A percentile compares a stretch with the other conserved stretches of the same genome.
phyloP scores from a whole-genome alignment of 1,284 basidiomycete species.

The Tilletia walkeri region DNA sequence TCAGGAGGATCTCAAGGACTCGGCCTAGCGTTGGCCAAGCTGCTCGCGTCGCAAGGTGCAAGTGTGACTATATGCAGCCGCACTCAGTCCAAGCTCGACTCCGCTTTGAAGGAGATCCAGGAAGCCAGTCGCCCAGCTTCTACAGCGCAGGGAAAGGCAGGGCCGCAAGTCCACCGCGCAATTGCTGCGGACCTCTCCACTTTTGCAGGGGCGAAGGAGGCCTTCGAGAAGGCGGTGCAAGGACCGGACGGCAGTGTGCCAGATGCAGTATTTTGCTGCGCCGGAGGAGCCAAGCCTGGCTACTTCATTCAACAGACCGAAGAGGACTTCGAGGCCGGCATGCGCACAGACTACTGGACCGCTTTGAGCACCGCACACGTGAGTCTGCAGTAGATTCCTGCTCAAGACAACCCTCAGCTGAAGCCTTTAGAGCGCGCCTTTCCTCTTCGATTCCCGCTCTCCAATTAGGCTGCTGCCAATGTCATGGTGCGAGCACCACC shows the following conservation, averaged over 20 bases:
- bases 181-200: slow-evolving; percentile 48
- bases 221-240: slow-evolving; percentile 48
- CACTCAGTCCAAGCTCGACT: slow-evolving; percentile 64
- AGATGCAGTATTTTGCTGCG: slow-evolving; percentile 72
- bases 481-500: slow-evolving; percentile 60
- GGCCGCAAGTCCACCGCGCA: slow-evolving; percentile 21
- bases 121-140: slow-evolving; percentile 41
- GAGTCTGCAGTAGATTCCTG: slow-evolving; percentile 34
- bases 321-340: slow-evolving; percentile 62
- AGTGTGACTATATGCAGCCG: slow-evolving; percentile 79
- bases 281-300: slow-evolving; percentile 67
- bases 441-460: too few relatives aligned
- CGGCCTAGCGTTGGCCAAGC: slow-evolving; percentile 70
- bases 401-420: not conserved
- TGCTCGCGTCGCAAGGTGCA: slow-evolving; percentile 71
- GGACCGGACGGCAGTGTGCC: slow-evolving; percentile 65
- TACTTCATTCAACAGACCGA: slow-evolving; percentile 72
- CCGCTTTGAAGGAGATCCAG: slow-evolving; percentile 67
- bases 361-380: slow-evolving; percentile 75
- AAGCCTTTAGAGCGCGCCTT: too few relatives aligned
- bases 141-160: slow-evolving; percentile 17
- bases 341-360: slow-evolving; percentile 61
- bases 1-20: slow-evolving; percentile 79
- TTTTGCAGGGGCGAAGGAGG: slow-evolving; percentile 38
- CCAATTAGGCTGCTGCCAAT: slow-evolving; percentile 66